Conservation (phyloP, 768 basidiomycete species). For the Psilocybe subaeruginosa region DNA sequence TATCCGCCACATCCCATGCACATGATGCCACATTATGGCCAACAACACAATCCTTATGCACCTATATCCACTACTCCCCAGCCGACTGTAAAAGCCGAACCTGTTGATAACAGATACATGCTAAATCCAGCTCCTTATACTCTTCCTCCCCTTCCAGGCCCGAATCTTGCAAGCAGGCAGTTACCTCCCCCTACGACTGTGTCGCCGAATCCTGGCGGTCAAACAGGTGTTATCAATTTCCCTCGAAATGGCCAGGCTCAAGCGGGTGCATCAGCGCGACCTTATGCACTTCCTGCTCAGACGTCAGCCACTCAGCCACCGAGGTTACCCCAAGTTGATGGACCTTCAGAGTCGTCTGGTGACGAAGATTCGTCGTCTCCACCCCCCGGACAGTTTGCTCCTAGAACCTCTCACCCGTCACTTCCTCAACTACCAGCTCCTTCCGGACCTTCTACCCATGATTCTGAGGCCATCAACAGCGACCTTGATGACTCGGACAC, state of each 20-base stretch:
- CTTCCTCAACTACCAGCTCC: conserved; percentile 62
- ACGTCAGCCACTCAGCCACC: conserved; percentile 24
- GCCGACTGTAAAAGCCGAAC: conserved; percentile 72
- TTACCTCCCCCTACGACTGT: conserved; percentile 45
- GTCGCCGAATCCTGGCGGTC: conserved; percentile 56
- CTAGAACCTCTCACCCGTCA: conserved; percentile 74
- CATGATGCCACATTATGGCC: conserved; percentile 60
- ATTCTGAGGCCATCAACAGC: conserved; percentile 91
- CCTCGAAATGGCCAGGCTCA: conserved; percentile 37
- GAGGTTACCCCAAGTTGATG: conserved; percentile 80
- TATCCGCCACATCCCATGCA: conserved; percentile 68
- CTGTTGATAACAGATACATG: conserved; percentile 70
- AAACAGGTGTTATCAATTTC: conserved; percentile 62
- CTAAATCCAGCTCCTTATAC: conserved; percentile 54
- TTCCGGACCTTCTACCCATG: conserved; percentile 39
- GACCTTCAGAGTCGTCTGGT: conserved; percentile 72
- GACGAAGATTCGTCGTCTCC: conserved; percentile 69
- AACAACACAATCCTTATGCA: conserved; percentile 55
- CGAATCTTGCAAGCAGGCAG: conserved; percentile 53
- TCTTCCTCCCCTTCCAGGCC: conserved; percentile 67
- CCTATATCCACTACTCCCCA: conserved; percentile 43
- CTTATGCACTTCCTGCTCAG: conserved; percentile 27
- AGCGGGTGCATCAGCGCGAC: conserved; percentile 25
- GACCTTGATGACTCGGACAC: conserved; percentile 96
- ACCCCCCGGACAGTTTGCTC: conserved; percentile 65